Base-by-base conservation (phyloP, 306 rosid genomes). In the Alnus glutinosa region DNA sequence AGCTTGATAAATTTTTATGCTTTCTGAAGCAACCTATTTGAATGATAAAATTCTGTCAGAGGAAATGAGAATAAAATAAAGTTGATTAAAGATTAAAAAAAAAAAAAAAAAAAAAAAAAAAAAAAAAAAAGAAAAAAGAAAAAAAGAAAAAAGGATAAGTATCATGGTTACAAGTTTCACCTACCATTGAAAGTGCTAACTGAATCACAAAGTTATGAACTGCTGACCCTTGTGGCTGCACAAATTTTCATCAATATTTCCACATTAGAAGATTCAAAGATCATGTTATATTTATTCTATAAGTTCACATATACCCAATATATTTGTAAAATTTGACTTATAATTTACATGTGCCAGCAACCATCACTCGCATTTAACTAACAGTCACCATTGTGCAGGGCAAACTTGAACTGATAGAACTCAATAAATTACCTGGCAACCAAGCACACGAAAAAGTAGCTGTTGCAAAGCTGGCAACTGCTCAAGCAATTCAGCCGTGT, bases 161-260 rank as follows among this genome's bases (percentile, higher is more conserved):
- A 77, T 37, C 42, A 72, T 5, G 46, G 59, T 67, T 77, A 70
- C 69, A 83, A 76, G 77, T 16, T 77, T 82, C 61, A 81, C 94
- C 61, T 84, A 93, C 99, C 98, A 91, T 82, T 6, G 96, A 85
- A 71, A 96, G 94, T 74, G 98, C 98, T 71, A 91, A 86, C 87
- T 90, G 98, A 82, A 96, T 86, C 75, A 96, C 89, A 81, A 87
- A 89, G 82, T 96, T 96, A 85, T 91, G 91, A 66, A 90, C 87
- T 80, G 98, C 93, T 66, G 99, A 97, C 59, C 98, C 99, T 78
- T 93, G 94, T 44, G 99, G 99, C 99, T 96, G 90, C 87, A 90
- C 49, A 74, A 69, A 67, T 62, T 51, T 10, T 34, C 57, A 46
- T 62, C 13, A 67, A 16, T 16, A 16, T 42, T 34, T 66, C 23